Base-by-base conservation (phyloP, 108 stramenopile genomes). In the Schizochytrium sp. region DNA sequence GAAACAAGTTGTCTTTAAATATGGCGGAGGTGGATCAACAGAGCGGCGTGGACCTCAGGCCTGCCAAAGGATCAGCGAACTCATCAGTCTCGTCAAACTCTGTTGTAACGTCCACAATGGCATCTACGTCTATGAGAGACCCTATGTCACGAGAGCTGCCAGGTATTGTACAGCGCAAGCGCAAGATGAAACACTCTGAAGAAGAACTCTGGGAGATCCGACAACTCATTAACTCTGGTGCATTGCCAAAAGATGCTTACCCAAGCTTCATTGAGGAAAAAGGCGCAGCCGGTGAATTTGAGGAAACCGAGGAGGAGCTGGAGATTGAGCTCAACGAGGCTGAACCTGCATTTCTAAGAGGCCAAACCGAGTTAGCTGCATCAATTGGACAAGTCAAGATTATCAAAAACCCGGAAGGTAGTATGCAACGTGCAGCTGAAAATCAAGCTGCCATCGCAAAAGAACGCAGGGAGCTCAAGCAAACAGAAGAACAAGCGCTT, bases 321-420 rank as follows among this genome's bases (percentile, higher is more conserved):
- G 97, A 98, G 69, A 95, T 98, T 8, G 98, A 98, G 89, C 88
- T 97, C 58, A 96, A 96, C n/a, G 97, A 97, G 55, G 90, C 93
- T 46, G 97, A 98, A 91, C 98, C 99, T n/a, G 94, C 97, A 0
- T 99, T 99, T 91, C 92, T 99, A 57, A 89, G 94, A 58, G 98
- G 98, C 3, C 99, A 98, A 92, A 97, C 97, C 3, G 91, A 94
- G 55, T 94, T 96, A 60, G 88, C 96, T 17, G 38, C 57, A 3
- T 96, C 96, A 72, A 50, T 93, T n/a, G 91, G 91, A 41, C 99
- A 98, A 10, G 91, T 98, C 40, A 94, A 95, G 46, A 97, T 99
- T 90, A 97, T 98, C 47, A 97, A 96, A 89, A 98, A 99, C 94
- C 99, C 99, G 0, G 99, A 99, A 90, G 99, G 99, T 5, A 96